Percentiles rank a stretch among this genome's conserved stretches.
Evolutionary conservation across 768 basidiomycete genomes (phyloP).

Genomic region (Nevesoporus exiguus): DNA sequence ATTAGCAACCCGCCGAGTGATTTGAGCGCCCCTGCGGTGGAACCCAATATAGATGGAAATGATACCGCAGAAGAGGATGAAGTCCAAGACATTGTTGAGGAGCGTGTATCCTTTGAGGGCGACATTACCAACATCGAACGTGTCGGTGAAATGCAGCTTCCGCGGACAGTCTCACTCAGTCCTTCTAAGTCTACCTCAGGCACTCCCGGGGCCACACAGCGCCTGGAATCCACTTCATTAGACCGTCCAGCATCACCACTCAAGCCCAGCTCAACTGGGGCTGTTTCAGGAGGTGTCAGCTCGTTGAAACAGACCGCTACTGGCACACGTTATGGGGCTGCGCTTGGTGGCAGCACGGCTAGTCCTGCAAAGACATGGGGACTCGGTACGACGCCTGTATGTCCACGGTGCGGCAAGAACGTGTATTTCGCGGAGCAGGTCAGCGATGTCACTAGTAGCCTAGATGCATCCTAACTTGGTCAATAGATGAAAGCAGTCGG

Average conservation of each 20-base stretch:
- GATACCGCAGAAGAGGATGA: slow-evolving; percentile 28
- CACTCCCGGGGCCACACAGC: slow-evolving; percentile 2
- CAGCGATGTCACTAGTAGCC: not conserved
- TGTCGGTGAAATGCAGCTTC: slow-evolving; percentile 42
- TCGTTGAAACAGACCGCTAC: slow-evolving; percentile 47
- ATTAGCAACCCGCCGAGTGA: slow-evolving; percentile 14
- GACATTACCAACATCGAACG: slow-evolving; percentile 47
- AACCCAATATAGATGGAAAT: slow-evolving; percentile 21
- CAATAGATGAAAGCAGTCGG: slow-evolving; percentile 73
- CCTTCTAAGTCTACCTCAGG: slow-evolving; percentile 28
- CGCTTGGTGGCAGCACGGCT: slow-evolving; percentile 42
- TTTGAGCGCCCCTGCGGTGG: not conserved
- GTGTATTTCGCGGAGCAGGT: slow-evolving; percentile 90
- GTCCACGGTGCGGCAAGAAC: slow-evolving; percentile 66
- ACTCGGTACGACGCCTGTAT: slow-evolving; percentile 50
- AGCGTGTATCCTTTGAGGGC: slow-evolving; percentile 21
- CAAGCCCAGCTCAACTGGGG: slow-evolving; percentile 25
- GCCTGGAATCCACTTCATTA: not conserved
- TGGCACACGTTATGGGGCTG: slow-evolving; percentile 65
- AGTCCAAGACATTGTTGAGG: slow-evolving; percentile 29
- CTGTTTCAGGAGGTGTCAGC: slow-evolving; percentile 4
- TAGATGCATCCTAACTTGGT: slow-evolving; percentile 2
- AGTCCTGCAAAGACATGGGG: slow-evolving; percentile 51
- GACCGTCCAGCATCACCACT: slow-evolving; percentile 25
- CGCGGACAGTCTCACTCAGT: slow-evolving; percentile 52